A percentile compares a stretch with the other conserved stretches of the same genome.
Conservation (phyloP, 2,329 filamentous ascomycete genomes). For the Boeremia exigua region DNA sequence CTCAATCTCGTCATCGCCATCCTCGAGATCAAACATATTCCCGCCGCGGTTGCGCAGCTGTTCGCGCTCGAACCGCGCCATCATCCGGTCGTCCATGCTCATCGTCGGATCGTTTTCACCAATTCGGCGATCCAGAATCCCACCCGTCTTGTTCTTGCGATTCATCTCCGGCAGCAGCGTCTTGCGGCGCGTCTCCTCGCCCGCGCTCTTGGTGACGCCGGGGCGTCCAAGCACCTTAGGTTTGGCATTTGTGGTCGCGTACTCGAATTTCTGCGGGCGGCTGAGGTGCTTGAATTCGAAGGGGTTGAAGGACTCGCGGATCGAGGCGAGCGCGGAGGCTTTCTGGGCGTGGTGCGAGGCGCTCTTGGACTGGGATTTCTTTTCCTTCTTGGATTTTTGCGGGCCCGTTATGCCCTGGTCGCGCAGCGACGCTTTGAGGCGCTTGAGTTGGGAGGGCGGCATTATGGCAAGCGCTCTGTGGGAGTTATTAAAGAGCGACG, state of each 20-base stretch:
- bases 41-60: slow-evolving; percentile 81
- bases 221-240: slow-evolving; percentile 72
- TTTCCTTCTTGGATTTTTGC: slow-evolving; percentile 93
- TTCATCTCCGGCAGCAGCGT: slow-evolving; percentile 92
- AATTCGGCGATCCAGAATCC: slow-evolving; percentile 90
- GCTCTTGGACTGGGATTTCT: slow-evolving; percentile 71
- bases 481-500: neutral
- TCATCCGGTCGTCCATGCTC: slow-evolving; percentile 90
- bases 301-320: slow-evolving; percentile 96
- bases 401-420: slow-evolving; percentile 90
- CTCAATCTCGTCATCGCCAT: slow-evolving; percentile 71
- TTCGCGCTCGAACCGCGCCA: slow-evolving; percentile 88
- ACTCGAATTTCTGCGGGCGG: slow-evolving; percentile 82
- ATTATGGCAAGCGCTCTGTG: slow-evolving; percentile 56
- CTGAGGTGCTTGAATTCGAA: slow-evolving; percentile 89
- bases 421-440: slow-evolving; percentile 86
- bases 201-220: slow-evolving; percentile 80
- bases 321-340: slow-evolving; percentile 78
- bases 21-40: slow-evolving; percentile 89
- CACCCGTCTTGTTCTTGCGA: slow-evolving; percentile 86
- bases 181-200: slow-evolving; percentile 84
- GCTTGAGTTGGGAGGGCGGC: slow-evolving; percentile 96
- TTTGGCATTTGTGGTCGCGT: slow-evolving; percentile 69
- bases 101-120: slow-evolving; percentile 95
- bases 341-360: slow-evolving; percentile 78